Conservation (phyloP, 768 basidiomycete genomes). For the Hygrophorus russula region DNA sequence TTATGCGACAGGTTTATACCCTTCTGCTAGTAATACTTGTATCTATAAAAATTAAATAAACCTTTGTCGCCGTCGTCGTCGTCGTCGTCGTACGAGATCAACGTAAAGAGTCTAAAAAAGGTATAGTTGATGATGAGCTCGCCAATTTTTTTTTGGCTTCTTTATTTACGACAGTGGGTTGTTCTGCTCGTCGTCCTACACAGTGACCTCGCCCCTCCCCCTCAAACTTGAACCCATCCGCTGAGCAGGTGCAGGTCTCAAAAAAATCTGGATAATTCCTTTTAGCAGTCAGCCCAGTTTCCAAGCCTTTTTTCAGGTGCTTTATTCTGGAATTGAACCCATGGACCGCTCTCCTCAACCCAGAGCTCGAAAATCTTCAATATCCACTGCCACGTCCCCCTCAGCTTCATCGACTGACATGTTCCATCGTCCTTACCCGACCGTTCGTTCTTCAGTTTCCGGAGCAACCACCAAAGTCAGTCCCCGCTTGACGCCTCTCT, state of each 20-base stretch:
- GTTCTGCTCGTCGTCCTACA: not conserved
- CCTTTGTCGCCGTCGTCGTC: slow-evolving; percentile 1
- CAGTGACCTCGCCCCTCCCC: slow-evolving; percentile 4
- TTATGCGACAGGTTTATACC: not conserved
- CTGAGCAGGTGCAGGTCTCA: no score
- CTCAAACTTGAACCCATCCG: not conserved
- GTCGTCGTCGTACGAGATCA: not conserved
- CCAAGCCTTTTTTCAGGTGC: no score
- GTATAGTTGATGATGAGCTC: no score
- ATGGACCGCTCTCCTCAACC: not conserved
- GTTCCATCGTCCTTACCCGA: slow-evolving; percentile 7
- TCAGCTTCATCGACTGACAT: not conserved
- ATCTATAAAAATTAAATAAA: no score
- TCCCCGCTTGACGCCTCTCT: slow-evolving; percentile 21
- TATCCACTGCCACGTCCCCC: not conserved
- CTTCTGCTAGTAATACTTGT: no score
- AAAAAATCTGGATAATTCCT: no score
- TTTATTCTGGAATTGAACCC: no score
- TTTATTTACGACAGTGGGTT: not conserved
- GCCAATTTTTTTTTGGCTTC: not conserved
- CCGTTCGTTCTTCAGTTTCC: not conserved
- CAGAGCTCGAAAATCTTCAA: not conserved
- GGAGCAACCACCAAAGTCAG: no score
- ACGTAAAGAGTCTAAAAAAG: no score
- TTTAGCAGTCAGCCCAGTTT: no score